A percentile compares a stretch with the other conserved stretches of the same genome.
Evolutionary conservation across 2,329 filamentous ascomycete species (phyloP).

Genomic region (Alternaria gansuensis): DNA sequence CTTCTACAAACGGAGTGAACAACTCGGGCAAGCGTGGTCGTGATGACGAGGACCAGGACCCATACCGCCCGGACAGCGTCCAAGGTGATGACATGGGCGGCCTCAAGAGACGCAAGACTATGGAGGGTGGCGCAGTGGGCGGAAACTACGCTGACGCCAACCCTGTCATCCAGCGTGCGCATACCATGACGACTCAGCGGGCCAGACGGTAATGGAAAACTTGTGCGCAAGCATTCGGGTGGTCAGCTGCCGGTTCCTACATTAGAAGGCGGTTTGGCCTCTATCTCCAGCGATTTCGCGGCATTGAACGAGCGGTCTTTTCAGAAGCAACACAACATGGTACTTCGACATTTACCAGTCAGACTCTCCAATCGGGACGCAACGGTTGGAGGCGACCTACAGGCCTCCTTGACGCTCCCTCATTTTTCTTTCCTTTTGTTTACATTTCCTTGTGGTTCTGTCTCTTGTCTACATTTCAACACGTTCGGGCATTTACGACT

Average conservation of each 20-base stretch:
- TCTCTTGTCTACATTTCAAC: slow-evolving; percentile 46
- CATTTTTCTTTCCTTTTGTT: slow-evolving; percentile 46
- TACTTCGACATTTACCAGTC: slow-evolving; percentile 60
- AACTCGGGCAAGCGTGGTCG: slow-evolving; percentile 68
- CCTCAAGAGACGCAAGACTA: slow-evolving; percentile 81
- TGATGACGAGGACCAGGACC: slow-evolving; percentile 71
- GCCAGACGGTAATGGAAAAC: slow-evolving; percentile 39
- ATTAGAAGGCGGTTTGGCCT: slow-evolving; percentile 38
- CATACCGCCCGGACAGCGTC: slow-evolving; percentile 68
- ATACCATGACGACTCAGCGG: slow-evolving; percentile 43
- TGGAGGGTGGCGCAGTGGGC: slow-evolving; percentile 59
- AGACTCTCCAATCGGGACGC: slow-evolving; percentile 54
- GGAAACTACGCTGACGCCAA: slow-evolving; percentile 45
- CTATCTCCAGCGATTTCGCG: slow-evolving; percentile 28
- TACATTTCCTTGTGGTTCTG: slow-evolving; percentile 42
- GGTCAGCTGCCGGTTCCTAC: slow-evolving; percentile 35
- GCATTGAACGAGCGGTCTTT: slow-evolving; percentile 35
- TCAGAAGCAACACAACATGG: slow-evolving; percentile 24
- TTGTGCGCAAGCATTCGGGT: slow-evolving; percentile 28
- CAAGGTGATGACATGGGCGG: slow-evolving; percentile 67
- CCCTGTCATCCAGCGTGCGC: slow-evolving; percentile 46
- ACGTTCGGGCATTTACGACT: slow-evolving; percentile 48
- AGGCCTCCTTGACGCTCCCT: slow-evolving; percentile 26
- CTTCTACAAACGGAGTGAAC: slow-evolving; percentile 68
- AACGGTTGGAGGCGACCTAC: slow-evolving; percentile 12